Percentiles rank a stretch among this genome's conserved stretches.
These are phyloP conservation scores for Scopulariopsis brevicaulis DNA, from an alignment of 2,329 filamentous ascomycete species.

Conservation along the genomic window DNA sequence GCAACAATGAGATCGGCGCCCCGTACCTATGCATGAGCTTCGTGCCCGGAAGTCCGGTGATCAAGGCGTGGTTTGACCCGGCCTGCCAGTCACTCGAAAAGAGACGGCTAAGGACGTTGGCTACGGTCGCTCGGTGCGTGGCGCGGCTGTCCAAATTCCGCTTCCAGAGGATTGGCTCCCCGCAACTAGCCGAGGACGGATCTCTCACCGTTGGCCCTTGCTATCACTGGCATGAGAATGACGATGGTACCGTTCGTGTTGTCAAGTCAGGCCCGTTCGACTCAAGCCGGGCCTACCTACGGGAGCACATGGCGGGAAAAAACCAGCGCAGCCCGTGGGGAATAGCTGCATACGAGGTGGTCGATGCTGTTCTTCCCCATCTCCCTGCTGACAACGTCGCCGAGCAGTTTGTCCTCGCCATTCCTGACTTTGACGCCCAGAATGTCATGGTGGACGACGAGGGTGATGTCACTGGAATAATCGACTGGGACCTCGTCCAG, in stretches of 20 bases:
- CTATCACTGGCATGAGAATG: background rate
- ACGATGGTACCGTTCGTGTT: background rate
- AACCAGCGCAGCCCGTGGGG: background rate
- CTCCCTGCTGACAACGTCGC: conserved; percentile 1
- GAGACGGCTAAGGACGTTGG: conserved; percentile 8
- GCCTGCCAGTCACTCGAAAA: conserved; percentile 4
- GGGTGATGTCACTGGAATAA: conserved; percentile 6
- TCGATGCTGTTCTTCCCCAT: background rate
- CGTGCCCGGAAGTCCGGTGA: conserved; percentile 6
- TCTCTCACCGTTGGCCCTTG: background rate
- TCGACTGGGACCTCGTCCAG: conserved; percentile 8
- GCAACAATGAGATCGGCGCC: conserved; percentile 7
- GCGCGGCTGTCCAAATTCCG: conserved; percentile 7
- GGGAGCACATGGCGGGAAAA: background rate
- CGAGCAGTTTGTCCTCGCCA: conserved; percentile 8
- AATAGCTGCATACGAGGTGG: background rate
- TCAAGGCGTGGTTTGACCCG: conserved; percentile 7
- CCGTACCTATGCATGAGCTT: conserved; percentile 11
- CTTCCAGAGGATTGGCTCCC: conserved; percentile 9
- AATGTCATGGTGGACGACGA: conserved; percentile 8
- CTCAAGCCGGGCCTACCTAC: background rate
- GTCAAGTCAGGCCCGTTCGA: background rate
- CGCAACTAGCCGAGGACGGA: background rate
- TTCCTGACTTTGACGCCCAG: conserved; percentile 11
- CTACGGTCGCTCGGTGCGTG: conserved; percentile 5